Evolutionary conservation across 805 yeast genomes (phyloP).

Genomic region (Maudiozyma serrabonitensis): DNA sequence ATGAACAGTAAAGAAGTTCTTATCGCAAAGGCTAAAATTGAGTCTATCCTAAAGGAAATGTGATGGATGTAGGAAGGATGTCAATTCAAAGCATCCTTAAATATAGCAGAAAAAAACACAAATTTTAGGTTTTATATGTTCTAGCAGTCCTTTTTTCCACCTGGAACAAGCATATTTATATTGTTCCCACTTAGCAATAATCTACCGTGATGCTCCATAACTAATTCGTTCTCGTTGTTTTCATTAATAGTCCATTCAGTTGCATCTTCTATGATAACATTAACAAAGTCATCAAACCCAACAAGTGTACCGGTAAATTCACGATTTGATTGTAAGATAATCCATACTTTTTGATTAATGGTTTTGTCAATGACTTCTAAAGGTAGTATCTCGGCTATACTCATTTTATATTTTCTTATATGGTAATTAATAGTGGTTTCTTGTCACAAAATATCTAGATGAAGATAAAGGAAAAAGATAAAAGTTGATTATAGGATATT

Average conservation of each 20-base stretch:
- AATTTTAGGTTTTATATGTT: neutral
- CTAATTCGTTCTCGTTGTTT: slow-evolving; percentile 33
- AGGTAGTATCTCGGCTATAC: slow-evolving; percentile 38
- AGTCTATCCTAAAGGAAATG: slow-evolving; percentile 4
- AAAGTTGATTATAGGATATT: too few relatives aligned
- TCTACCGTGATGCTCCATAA: slow-evolving; percentile 38
- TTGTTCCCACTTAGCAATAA: slow-evolving; percentile 66
- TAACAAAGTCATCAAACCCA: slow-evolving; percentile 94
- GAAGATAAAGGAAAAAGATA: too few relatives aligned
- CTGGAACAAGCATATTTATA: slow-evolving; percentile 59
- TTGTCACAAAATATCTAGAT: too few relatives aligned
- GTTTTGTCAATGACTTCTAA: slow-evolving; percentile 82
- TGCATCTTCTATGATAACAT: slow-evolving; percentile 75
- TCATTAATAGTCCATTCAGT: slow-evolving; percentile 19
- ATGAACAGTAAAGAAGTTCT: slow-evolving; percentile 25
- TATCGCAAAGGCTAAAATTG: slow-evolving; percentile 19
- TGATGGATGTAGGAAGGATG: neutral
- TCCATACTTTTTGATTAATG: slow-evolving; percentile 70
- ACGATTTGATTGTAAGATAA: slow-evolving; percentile 52
- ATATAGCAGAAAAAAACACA: neutral
- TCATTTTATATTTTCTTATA: neutral
- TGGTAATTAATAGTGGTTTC: too few relatives aligned
- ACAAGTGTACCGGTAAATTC: slow-evolving; percentile 84
- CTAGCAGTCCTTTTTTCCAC: slow-evolving; percentile 29
- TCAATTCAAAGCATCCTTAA: too few relatives aligned